A percentile compares a stretch with the other conserved stretches of the same genome.
These are phyloP conservation scores for Lanmaoa pseudosensibilis DNA, from an alignment of 768 basidiomycete species.

Conservation along the genomic window DNA sequence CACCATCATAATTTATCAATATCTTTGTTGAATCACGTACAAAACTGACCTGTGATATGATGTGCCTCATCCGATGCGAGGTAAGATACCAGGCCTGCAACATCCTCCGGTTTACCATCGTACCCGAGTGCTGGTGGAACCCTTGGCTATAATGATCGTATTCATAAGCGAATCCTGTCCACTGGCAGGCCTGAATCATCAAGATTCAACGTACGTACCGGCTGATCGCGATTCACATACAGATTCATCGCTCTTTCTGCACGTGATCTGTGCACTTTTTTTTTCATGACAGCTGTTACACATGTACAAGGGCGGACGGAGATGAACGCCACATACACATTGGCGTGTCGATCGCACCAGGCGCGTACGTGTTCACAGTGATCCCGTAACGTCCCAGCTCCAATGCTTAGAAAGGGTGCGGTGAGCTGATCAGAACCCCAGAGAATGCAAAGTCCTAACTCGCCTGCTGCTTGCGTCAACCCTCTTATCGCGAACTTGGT, in stretches of 20 bases:
- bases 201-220: background rate
- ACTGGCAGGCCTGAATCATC: no score
- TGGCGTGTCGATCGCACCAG: conserved; percentile 9
- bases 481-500: conserved; percentile 26
- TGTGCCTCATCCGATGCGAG: background rate
- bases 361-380: conserved; percentile 43
- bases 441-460: background rate
- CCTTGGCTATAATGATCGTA: background rate
- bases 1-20: background rate
- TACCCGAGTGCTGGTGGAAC: no score
- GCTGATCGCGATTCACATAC: background rate
- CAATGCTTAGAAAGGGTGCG: conserved; percentile 24
- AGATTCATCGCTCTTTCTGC: background rate
- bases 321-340: conserved; percentile 16
- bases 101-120: no score
- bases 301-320: background rate
- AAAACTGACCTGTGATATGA: background rate
- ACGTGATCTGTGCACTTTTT: background rate
- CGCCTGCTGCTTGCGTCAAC: conserved; percentile 24
- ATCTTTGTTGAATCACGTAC: background rate
- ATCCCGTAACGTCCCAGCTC: conserved; percentile 41
- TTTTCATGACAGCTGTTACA: background rate
- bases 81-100: no score
- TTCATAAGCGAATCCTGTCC: background rate
- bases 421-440: background rate